Evolutionary conservation across 257 asterid species (phyloP), one percentile per base, ranked within the genome.

Genomic region (Gentiana macrophylla): DNA sequence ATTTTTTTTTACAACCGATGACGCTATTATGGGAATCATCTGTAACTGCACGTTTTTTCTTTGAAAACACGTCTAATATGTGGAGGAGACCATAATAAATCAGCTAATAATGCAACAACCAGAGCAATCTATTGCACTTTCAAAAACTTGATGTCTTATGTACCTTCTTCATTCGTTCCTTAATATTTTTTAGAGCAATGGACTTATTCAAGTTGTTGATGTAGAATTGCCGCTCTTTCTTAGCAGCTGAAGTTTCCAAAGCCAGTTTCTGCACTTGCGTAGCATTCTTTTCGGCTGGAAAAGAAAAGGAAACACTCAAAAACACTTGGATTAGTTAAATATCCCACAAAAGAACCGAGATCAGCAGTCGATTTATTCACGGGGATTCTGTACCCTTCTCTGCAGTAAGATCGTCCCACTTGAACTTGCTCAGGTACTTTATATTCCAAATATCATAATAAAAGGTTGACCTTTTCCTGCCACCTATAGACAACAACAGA

Each of bases 391-490:
- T 79, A 85, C 94, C 97, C 38, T 70, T 83, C 71, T 88, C 98
- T 60, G 72, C 94, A 4, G 86, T 85, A 68, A 88, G 94, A 78
- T 92, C 93, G 58, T 92, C 97, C 97, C 98, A 92, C 82, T 85
- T 92, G 78, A 92, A 83, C 76, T 92, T 92, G 66, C 97, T 85
- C 76, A 88, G 72, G 74, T 92, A 92, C 67, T 92, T 92, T 79
- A 92, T 80, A 73, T 92, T 92, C 97, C 98, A 92, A 43, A 85
- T 62, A 64, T 92, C 98, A 38, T 88, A 92, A 64, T 85, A 81
- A 74, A 91, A 88, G 49, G 82, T 12, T 54, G 97, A 88, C 73
- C 88, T 78, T 74, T 88, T 92, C 80, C 57, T 80, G 65, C 97
- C 98, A 73, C 98, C 98, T 92, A 69, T 49, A 60, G 59, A 67